Percentiles rank a stretch among this genome's conserved stretches.
These are phyloP conservation scores for Penicillium sp. DNA, from an alignment of 2,329 filamentous ascomycete species.

Conservation along the genomic window DNA sequence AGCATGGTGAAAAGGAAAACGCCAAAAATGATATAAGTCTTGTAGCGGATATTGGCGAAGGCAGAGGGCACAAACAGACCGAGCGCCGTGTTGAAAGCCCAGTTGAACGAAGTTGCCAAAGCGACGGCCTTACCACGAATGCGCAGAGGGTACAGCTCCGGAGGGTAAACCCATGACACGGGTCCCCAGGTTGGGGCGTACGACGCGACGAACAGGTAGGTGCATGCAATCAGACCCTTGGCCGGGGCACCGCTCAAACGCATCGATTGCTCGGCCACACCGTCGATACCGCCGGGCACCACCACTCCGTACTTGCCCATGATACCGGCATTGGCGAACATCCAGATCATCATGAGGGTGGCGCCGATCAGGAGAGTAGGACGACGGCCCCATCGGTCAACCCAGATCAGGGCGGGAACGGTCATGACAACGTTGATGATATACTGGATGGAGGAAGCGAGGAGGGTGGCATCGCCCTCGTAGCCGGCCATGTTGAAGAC, in stretches of 20 bases:
- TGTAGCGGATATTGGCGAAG: conserved; percentile 54
- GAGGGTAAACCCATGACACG: conserved; percentile 54
- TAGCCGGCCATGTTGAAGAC: conserved; percentile 70
- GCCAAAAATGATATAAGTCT: conserved; percentile 71
- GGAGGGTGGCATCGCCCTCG: conserved; percentile 55
- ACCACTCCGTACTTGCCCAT: conserved; percentile 37
- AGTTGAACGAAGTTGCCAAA: conserved; percentile 56
- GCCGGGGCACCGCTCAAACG: conserved; percentile 46
- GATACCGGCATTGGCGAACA: conserved; percentile 45
- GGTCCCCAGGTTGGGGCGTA: conserved; percentile 63
- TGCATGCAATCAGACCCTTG: conserved; percentile 64
- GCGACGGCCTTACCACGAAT: conserved; percentile 60
- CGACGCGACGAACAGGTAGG: conserved; percentile 59
- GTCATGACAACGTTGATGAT: conserved; percentile 80
- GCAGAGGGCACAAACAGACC: conserved; percentile 50
- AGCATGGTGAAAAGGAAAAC: conserved; percentile 65
- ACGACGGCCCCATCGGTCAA: conserved; percentile 73
- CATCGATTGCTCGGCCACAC: conserved; percentile 39
- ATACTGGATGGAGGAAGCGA: conserved; percentile 68
- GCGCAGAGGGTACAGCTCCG: conserved; percentile 50
- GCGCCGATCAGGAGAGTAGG: conserved; percentile 63
- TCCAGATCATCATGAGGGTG: conserved; percentile 55
- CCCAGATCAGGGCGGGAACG: conserved; percentile 67
- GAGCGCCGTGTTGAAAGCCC: conserved; percentile 59
- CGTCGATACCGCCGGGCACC: conserved; percentile 41